phyloP scores from a whole-genome alignment of 2,329 filamentous ascomycete genomes.

The Westerdykella sp. region DNA sequence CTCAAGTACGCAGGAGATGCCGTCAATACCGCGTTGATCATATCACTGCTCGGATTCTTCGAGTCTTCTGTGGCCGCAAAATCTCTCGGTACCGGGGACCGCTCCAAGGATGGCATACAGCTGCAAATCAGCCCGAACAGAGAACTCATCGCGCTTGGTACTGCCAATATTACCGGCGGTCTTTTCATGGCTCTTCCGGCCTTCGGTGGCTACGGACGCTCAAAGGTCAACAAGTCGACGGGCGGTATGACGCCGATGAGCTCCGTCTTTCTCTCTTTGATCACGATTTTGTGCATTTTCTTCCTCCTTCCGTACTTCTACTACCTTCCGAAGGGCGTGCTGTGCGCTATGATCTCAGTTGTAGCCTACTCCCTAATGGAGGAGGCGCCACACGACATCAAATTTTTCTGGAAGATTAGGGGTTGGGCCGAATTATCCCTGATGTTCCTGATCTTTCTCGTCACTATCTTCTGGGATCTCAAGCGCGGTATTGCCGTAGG shows the following conservation, averaged over 20 bases:
- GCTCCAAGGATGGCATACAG: slow-evolving; percentile 58
- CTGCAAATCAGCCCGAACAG: slow-evolving; percentile 85
- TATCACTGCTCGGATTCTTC: slow-evolving; percentile 95
- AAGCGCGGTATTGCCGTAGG: slow-evolving; percentile 90
- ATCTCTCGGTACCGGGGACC: slow-evolving; percentile 56
- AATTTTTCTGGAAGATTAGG: slow-evolving; percentile 78
- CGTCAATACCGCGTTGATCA: slow-evolving; percentile 86
- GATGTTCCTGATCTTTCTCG: slow-evolving; percentile 83
- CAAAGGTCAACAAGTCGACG: slow-evolving; percentile 89
- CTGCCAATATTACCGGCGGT: slow-evolving; percentile 84
- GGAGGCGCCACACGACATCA: slow-evolving; percentile 86
- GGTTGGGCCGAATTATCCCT: slow-evolving; percentile 81
- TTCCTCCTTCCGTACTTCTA: slow-evolving; percentile 89
- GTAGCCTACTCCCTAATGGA: slow-evolving; percentile 93
- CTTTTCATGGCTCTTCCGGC: slow-evolving; percentile 89
- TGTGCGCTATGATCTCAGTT: slow-evolving; percentile 90
- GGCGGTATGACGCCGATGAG: slow-evolving; percentile 92
- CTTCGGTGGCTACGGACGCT: slow-evolving; percentile 93
- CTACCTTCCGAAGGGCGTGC: slow-evolving; percentile 92
- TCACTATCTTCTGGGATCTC: slow-evolving; percentile 92
- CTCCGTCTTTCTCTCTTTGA: slow-evolving; percentile 75
- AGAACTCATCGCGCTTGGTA: slow-evolving; percentile 84
- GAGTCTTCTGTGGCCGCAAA: slow-evolving; percentile 96
- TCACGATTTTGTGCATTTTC: slow-evolving; percentile 73
- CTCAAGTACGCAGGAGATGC: slow-evolving; percentile 78